Evolutionary conservation across 305 asterid species (phyloP).

Genomic region (Coffea humblotiana): DNA sequence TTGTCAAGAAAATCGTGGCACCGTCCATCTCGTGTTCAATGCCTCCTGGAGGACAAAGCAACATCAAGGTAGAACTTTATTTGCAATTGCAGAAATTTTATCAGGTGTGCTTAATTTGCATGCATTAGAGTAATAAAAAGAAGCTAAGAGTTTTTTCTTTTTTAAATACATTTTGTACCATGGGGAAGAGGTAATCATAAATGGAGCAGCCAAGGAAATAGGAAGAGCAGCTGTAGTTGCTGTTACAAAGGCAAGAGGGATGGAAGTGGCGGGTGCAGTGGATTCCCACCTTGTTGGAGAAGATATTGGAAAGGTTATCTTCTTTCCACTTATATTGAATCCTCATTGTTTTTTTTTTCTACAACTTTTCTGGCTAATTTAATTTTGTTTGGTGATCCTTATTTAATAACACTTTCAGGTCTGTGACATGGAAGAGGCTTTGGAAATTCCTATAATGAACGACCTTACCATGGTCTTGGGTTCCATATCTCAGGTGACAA

Average conservation of each 20-base stretch:
- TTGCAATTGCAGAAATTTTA: neutral
- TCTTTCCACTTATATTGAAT: too few relatives aligned
- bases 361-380: too few relatives aligned
- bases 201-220: constrained; percentile 89
- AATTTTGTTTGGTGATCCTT: neutral
- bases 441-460: constrained; percentile 78
- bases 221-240: constrained; percentile 90
- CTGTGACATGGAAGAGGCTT: constrained; percentile 82
- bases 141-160: constrained; percentile 12
- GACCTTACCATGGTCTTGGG: constrained; percentile 82
- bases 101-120: neutral
- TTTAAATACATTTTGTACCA: neutral
- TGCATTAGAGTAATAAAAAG: neutral
- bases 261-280: constrained; percentile 85
- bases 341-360: neutral
- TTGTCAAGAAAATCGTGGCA: neutral
- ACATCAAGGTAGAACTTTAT: constrained; percentile 46
- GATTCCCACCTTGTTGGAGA: constrained; percentile 71
- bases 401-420: constrained; percentile 34
- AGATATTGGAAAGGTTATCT: constrained; percentile 72
- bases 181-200: constrained; percentile 60
- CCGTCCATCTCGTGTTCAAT: constrained; percentile 42
- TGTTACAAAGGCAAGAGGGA: constrained; percentile 79
- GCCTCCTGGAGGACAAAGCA: constrained; percentile 56
- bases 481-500: constrained; percentile 74